Evolutionary conservation across 2,329 filamentous ascomycete species (phyloP).

Genomic region (Allantophomopsis cytisporea): DNA sequence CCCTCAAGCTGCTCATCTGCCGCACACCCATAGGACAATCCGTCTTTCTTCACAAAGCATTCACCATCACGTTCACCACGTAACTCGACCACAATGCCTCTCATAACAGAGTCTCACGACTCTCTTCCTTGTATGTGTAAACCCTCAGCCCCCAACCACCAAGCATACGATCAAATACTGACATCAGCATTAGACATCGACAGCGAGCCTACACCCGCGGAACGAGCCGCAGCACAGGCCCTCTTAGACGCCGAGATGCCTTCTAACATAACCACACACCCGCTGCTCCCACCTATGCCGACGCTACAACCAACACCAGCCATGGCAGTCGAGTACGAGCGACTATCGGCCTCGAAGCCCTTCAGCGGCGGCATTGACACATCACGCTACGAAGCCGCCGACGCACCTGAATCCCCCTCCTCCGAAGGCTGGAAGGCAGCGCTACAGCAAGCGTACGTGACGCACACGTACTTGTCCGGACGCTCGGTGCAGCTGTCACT

Average conservation of each 20-base stretch:
- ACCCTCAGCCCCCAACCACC: neutral
- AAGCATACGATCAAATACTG: neutral
- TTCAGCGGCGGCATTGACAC: slow-evolving; percentile 58
- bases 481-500: slow-evolving; percentile 12
- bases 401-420: slow-evolving; percentile 31
- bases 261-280: slow-evolving; percentile 19
- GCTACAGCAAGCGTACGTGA: slow-evolving; percentile 36
- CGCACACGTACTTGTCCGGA: slow-evolving; percentile 39
- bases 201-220: slow-evolving; percentile 45
- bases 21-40: too few species aligned
- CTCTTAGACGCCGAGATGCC: slow-evolving; percentile 57
- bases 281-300: slow-evolving; percentile 34
- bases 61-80: neutral
- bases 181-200: slow-evolving; percentile 58
- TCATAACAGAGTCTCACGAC: slow-evolving; percentile 15
- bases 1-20: too few species aligned
- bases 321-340: slow-evolving; percentile 43
- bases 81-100: slow-evolving; percentile 10
- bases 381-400: slow-evolving; percentile 69
- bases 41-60: too few species aligned
- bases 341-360: slow-evolving; percentile 46
- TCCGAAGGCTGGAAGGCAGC: slow-evolving; percentile 19
- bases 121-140: slow-evolving; percentile 8
- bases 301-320: neutral
- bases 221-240: slow-evolving; percentile 51